Base-by-base conservation (phyloP, 139 green algal genomes). In the Marvania coccoides region DNA sequence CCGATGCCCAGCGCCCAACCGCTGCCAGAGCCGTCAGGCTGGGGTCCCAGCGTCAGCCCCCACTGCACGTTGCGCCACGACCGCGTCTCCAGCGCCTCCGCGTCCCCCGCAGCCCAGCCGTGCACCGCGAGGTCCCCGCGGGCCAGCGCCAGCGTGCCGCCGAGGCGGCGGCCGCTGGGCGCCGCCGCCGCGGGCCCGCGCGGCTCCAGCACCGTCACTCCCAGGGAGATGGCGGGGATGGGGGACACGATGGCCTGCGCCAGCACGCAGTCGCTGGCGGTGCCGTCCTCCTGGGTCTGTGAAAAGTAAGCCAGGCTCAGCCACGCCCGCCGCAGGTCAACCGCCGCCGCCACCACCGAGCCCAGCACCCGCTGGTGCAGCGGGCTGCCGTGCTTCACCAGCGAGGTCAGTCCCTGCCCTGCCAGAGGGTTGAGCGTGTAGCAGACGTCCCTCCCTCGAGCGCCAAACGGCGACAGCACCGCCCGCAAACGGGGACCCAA, bases 391-490 rank as follows among this genome's bases (percentile, higher is more conserved):
- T 70, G 61, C 0, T 37, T 51, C 42, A 75, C 60, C 26, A 63
- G 36, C 14, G 40, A 24, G 19, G 31, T 70, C 30, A 77, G 56
- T 13, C 71, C 71, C 57, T 71, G 63, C 51, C 62, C 53, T 4
- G 61, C 37, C 23, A 78, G 61, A 8, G 73, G 73, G 47, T 78
- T 77, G 30, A 73, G 65, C 19, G 73, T 78, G 61, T 78, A 73
- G 30, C 66, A 58, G 6, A 60, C 53, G 53, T 78, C 68, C 9
- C 58, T 23, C 13, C 66, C 53, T 19, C 69, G 42, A 24, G 64
- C 77, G 4, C 77, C 77, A 55, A 83, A 70, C 2, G 77, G 75
- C 4, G 77, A 63, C 19, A 84, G 36, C 10, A 80, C 19, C 33
- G 79, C 15, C 5, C 70, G 64, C 47, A 79, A 7, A 12, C 31